Conservation (phyloP, 2,329 filamentous ascomycete species). For the Cladophialophora immunda region DNA sequence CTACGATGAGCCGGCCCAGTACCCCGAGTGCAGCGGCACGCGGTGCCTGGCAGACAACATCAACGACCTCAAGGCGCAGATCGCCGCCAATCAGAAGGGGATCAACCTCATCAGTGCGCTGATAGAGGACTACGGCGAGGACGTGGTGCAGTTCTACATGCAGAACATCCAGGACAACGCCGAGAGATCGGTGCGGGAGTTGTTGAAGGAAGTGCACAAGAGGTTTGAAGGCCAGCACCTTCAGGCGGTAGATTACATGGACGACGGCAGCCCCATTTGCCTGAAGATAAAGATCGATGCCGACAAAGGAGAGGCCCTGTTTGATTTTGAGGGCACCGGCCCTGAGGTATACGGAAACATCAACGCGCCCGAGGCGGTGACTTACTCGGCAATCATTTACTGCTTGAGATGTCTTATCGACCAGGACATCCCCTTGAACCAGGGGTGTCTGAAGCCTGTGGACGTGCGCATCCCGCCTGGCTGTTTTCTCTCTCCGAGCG, state of each 20-base stretch:
- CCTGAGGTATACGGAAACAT: constrained; percentile 81
- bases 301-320: constrained; percentile 76
- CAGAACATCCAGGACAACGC: constrained; percentile 81
- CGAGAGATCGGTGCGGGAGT: constrained; percentile 75
- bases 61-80: constrained; percentile 85
- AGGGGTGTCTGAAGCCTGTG: constrained; percentile 82
- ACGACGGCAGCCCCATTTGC: constrained; percentile 81
- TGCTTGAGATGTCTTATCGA: constrained; percentile 81
- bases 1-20: constrained; percentile 75
- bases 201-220: constrained; percentile 75
- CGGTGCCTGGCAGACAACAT: constrained; percentile 83
- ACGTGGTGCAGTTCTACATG: constrained; percentile 86
- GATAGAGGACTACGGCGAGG: constrained; percentile 79
- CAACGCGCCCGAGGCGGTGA: constrained; percentile 83
- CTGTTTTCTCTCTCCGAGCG: constrained; percentile 77
- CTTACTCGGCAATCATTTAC: constrained; percentile 86
- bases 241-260: constrained; percentile 82
- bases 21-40: constrained; percentile 79
- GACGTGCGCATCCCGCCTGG: constrained; percentile 75
- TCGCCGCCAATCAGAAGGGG: constrained; percentile 86
- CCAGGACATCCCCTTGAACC: constrained; percentile 84
- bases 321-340: constrained; percentile 81
- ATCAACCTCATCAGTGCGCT: constrained; percentile 78
- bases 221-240: constrained; percentile 76
- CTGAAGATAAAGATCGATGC: constrained; percentile 79